Evolutionary conservation across 192 early-diverging fungal species (phyloP), one percentile per base, ranked within the genome.

Genomic region (Coemansia sp.): DNA sequence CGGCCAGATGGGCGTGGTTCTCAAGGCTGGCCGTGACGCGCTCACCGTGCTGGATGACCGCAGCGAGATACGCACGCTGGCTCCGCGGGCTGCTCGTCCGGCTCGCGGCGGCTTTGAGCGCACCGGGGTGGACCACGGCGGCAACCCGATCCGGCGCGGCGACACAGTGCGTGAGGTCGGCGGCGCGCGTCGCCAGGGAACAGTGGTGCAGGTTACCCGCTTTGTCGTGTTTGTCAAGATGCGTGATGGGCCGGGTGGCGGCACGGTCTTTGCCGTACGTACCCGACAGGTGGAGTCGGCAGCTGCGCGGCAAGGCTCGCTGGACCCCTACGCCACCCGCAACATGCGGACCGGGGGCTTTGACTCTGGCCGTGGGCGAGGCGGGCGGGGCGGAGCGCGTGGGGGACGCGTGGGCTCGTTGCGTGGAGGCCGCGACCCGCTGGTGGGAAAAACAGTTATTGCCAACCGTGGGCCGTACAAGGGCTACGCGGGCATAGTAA

Each of bases 401-500:
- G 80, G 80, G 19, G 69, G 74, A 6, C 77, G 81, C 12, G 59
- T 62, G 11, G 70, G 72, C 36, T 55, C 62, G 23, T 36, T 75
- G 51, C 69, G 72, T 7, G 77, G 69, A 6, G 65, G 69, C n/a
- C 74, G 78, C 39, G 74, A 81, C 36, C 69, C 60, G 61, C 63
- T 81, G 20, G 39, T 96, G 7, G 82, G 81, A 37, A 86, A 89
- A 58, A 93, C 90, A 0, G 94, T 96, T 9, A 86, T 84, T 26
- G 88, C 94, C 37, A 83, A 81, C 11, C 81, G 84, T 23, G 97
- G 97, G 9, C 89, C 91, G 12, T 92, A 90, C 81, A 99, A 99
- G 66, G 94, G 94, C n/a, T 99, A 96, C 68, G 72, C 94, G 15
- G 97, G 97, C 15, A 93, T 97, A 50, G 92, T 94, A 30, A 96